These are phyloP conservation scores for Mycena venus DNA, from an alignment of 768 basidiomycete genomes.

Conservation along the genomic window DNA sequence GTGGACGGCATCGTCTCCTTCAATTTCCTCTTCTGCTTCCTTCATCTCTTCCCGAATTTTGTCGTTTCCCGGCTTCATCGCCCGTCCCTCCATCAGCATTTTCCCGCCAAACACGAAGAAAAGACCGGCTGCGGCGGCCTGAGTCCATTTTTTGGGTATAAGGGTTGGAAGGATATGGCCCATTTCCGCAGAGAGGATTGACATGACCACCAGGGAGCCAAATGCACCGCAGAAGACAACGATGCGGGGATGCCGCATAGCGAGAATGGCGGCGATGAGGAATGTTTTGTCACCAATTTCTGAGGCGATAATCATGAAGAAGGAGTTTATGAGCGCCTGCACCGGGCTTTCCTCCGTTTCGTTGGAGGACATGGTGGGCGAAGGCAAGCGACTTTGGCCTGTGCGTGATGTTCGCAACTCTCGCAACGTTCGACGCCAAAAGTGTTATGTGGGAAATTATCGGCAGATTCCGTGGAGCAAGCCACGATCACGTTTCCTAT, in stretches of 20 bases:
- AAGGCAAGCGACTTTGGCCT: neutral
- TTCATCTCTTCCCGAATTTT: conserved; percentile 95
- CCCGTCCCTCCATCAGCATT: conserved; percentile 88
- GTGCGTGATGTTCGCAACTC: neutral
- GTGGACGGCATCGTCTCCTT: conserved; percentile 75
- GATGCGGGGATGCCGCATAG: conserved; percentile 91
- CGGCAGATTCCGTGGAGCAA: neutral
- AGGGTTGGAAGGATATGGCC: conserved; percentile 91
- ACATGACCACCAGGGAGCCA: conserved; percentile 91
- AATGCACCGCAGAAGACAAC: conserved; percentile 93
- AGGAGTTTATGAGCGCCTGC: conserved; percentile 81
- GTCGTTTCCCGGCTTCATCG: conserved; percentile 82
- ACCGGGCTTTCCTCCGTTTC: conserved; percentile 46
- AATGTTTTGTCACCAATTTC: conserved; percentile 98
- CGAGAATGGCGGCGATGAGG: conserved; percentile 86
- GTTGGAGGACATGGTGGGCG: conserved; percentile 2
- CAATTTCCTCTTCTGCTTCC: conserved; percentile 96
- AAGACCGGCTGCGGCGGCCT: conserved; percentile 79
- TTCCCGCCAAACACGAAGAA: conserved; percentile 93
- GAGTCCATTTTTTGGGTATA: conserved; percentile 79
- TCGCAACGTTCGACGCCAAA: neutral
- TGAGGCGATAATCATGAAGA: conserved; percentile 92
- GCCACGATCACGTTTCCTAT: conserved; percentile 21
- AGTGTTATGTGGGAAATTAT: neutral
- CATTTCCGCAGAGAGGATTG: conserved; percentile 92